These are phyloP conservation scores for Malus sieversii DNA, from an alignment of 306 rosid species.

Conservation along the genomic window DNA sequence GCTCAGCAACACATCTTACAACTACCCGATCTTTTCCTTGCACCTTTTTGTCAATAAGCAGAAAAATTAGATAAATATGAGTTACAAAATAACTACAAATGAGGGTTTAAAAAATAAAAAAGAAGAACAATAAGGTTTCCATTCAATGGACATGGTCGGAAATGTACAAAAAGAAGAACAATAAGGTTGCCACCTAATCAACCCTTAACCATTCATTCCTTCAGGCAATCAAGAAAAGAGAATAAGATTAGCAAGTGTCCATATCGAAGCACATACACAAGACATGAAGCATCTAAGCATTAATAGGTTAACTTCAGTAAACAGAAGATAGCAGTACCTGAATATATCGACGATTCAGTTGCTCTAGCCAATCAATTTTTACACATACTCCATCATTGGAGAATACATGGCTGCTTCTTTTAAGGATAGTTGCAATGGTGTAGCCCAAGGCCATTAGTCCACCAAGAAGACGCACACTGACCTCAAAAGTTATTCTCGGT, in stretches of 20 bases:
- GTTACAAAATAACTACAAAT: background rate
- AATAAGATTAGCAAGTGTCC: background rate
- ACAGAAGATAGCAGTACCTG: constrained; percentile 48
- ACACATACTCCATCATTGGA: constrained; percentile 65
- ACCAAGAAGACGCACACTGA: constrained; percentile 97
- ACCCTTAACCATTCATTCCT: background rate
- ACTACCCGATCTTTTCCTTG: constrained; percentile 87
- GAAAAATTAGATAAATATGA: background rate
- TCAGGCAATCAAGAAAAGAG: background rate
- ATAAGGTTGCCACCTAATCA: background rate
- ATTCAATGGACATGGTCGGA: background rate
- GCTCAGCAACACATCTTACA: constrained; percentile 56
- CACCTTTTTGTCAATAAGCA: constrained; percentile 46
- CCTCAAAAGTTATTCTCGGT: constrained; percentile 98
- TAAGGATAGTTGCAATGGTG: constrained; percentile 94
- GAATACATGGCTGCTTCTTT: constrained; percentile 81
- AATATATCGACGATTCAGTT: constrained; percentile 76
- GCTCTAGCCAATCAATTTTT: constrained; percentile 96
- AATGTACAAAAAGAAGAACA: background rate
- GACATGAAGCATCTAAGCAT: background rate
- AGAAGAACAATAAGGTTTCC: background rate
- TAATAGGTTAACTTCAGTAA: background rate
- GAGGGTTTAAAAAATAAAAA: background rate
- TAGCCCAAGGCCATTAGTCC: constrained; percentile 99
- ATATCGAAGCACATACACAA: background rate